Evolutionary conservation across 805 yeast species (phyloP), one percentile per base, ranked within the genome.

Genomic region (Kodamaea hsintzibuensis): DNA sequence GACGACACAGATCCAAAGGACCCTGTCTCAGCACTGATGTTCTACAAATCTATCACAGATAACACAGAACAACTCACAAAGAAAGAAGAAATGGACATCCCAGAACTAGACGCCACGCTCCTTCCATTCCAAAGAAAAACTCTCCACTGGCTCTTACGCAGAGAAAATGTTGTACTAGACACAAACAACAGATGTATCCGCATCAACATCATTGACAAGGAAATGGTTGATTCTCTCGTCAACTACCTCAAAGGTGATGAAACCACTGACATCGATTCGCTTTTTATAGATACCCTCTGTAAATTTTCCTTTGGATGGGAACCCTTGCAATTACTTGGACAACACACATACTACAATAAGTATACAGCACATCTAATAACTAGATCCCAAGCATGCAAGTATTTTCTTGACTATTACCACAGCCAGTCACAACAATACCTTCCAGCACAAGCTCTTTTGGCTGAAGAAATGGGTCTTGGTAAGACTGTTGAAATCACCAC

Each of bases 391-490:
- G 53, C 52, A 3, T 50, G 55, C 19, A 25, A 43, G 42, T 68
- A 56, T 35, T 50, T 76, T 48, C 37, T 70, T 49, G 52, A 72
- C n/a, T 58, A 72, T 50, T 49, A 66, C 60, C 42, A 60, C 12
- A 52, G 61, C 17, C 22, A 17, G 7, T 45, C 17, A 1, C 47
- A 47, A 4, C 52, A 50, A 43, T 37, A 37, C 50, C 55, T 80
- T 59, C 73, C 83, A 2, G 85, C 81, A 0, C 76, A 79, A 49
- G 97, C 96, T 0, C 71, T 95, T 7, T 68, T 95, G 35, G 88
- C 95, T 1, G 99, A 93, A 63, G 99, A 95, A 68, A 95, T 95
- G 99, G 99, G 99, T 0, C 77, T 95, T 7, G 99, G 99, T 0
- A 95, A 95, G 64, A 93, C 99, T 0, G 84, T 95, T 3, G 99